A percentile compares a stretch with the other conserved stretches of the same genome.
These are phyloP conservation scores for Akanthomyces uredinophilus DNA, from an alignment of 2,329 filamentous ascomycete species.

Conservation along the genomic window DNA sequence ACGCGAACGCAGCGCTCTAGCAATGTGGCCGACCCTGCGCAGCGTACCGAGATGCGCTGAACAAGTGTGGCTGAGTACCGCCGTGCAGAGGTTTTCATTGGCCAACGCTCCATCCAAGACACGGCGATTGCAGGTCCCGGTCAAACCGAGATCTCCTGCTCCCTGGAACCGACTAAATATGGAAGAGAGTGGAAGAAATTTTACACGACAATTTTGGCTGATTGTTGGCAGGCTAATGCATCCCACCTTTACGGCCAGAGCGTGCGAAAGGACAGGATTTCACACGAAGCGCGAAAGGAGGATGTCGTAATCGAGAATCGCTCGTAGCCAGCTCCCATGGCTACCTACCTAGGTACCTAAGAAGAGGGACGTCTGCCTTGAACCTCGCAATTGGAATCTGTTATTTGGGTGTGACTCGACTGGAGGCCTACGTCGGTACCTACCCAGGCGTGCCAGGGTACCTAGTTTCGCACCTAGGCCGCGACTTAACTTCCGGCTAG, in stretches of 20 bases:
- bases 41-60: background rate
- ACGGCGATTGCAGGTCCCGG: constrained; percentile 11
- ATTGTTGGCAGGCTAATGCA: background rate
- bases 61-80: constrained; percentile 3
- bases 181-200: background rate
- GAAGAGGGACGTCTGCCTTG: background rate
- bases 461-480: no score
- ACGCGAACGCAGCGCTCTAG: background rate
- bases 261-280: background rate
- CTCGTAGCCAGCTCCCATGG: background rate
- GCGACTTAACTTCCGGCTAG: no score
- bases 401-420: background rate
- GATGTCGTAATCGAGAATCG: background rate
- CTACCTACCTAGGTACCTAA: no score
- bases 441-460: no score
- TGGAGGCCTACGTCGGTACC: background rate
- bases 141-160: constrained; percentile 11
- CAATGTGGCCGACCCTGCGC: no score
- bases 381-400: background rate
- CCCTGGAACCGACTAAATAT: constrained; percentile 4
- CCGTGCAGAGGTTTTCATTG: constrained; percentile 4
- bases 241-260: background rate
- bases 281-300: background rate
- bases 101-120: constrained; percentile 5
- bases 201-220: background rate